phyloP scores from a whole-genome alignment of 1,284 basidiomycete genomes.

The Tylopilus orsonianus region DNA sequence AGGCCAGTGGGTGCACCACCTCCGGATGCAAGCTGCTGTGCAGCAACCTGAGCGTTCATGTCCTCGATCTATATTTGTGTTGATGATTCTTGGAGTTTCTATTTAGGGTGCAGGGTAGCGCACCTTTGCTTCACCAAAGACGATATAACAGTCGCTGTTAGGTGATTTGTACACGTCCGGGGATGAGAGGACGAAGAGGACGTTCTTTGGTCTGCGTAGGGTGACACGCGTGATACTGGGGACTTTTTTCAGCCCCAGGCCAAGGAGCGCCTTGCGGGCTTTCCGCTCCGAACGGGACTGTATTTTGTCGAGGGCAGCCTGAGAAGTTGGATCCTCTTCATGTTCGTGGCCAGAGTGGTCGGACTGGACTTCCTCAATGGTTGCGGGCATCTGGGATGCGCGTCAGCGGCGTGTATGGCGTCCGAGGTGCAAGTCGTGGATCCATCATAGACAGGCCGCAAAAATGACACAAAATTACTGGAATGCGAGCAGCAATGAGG shows the following conservation, averaged over 20 bases:
- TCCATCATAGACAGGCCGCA: slow-evolving; percentile 19
- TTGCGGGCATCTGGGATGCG: slow-evolving; percentile 62
- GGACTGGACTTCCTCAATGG: slow-evolving; percentile 77
- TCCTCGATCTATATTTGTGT: slow-evolving; percentile 72
- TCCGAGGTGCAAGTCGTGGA: slow-evolving; percentile 29
- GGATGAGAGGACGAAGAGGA: slow-evolving; percentile 89
- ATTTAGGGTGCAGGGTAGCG: slow-evolving; percentile 13
- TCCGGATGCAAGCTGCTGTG: slow-evolving; percentile 76
- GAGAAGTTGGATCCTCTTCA: slow-evolving; percentile 80
- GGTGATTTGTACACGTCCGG: slow-evolving; percentile 99
- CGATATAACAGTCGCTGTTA: slow-evolving; percentile 97
- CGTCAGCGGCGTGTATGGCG: slow-evolving; percentile 33
- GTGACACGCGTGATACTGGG: slow-evolving; percentile 94
- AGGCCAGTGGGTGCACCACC: slow-evolving; percentile 46
- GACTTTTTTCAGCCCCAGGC: slow-evolving; percentile 89
- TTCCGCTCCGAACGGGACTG: slow-evolving; percentile 91
- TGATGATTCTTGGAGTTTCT: background rate
- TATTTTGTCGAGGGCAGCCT: slow-evolving; percentile 87
- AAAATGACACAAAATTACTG: background rate
- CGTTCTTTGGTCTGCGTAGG: slow-evolving; percentile 91
- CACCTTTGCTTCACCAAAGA: slow-evolving; percentile 97
- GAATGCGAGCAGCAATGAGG: background rate
- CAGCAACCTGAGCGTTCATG: slow-evolving; percentile 82
- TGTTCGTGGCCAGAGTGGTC: slow-evolving; percentile 73
- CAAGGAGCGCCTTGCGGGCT: slow-evolving; percentile 84